Evolutionary conservation across 2,329 filamentous ascomycete genomes (phyloP).

Genomic region (Coniosporium tulheliwenetii): DNA sequence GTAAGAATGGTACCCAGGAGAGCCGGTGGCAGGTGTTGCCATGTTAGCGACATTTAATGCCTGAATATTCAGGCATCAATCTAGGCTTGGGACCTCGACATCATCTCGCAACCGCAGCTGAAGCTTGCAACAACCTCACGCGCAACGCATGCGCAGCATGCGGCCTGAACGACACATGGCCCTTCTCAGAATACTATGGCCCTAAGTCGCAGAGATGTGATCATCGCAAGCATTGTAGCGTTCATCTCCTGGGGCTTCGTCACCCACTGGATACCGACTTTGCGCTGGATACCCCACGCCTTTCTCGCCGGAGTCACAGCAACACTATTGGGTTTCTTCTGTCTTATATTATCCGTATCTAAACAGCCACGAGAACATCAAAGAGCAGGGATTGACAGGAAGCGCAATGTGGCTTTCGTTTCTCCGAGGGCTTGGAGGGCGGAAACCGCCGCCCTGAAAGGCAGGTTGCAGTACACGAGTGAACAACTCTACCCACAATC

Average conservation of each 20-base stretch:
- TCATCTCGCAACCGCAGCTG: too few species aligned
- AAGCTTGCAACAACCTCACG: too few species aligned
- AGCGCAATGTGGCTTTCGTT: slow-evolving; percentile 38
- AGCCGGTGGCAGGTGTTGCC: too few species aligned
- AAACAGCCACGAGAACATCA: slow-evolving; percentile 24
- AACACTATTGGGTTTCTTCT: slow-evolving; percentile 38
- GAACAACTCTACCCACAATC: slow-evolving; percentile 61
- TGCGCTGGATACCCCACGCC: slow-evolving; percentile 77
- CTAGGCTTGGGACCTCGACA: too few species aligned
- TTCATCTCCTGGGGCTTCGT: slow-evolving; percentile 82
- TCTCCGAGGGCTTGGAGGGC: slow-evolving; percentile 48
- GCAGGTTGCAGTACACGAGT: slow-evolving; percentile 50
- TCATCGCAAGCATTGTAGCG: slow-evolving; percentile 49
- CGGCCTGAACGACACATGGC: slow-evolving; percentile 7
- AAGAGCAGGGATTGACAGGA: slow-evolving; percentile 20
- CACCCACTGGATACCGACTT: slow-evolving; percentile 63
- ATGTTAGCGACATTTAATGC: too few species aligned
- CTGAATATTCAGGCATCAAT: too few species aligned
- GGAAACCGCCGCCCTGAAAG: slow-evolving; percentile 52
- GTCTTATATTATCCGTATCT: slow-evolving; percentile 47
- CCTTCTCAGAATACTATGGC: slow-evolving; percentile 35
- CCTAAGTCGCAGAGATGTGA: slow-evolving; percentile 58
- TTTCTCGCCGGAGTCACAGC: slow-evolving; percentile 54
- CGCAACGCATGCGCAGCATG: background rate
- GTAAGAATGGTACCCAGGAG: too few species aligned